Percentiles rank a stretch among this genome's conserved stretches.
These are phyloP conservation scores for Apiospora pterosperma DNA, from an alignment of 2,329 filamentous ascomycete species.

Conservation along the genomic window DNA sequence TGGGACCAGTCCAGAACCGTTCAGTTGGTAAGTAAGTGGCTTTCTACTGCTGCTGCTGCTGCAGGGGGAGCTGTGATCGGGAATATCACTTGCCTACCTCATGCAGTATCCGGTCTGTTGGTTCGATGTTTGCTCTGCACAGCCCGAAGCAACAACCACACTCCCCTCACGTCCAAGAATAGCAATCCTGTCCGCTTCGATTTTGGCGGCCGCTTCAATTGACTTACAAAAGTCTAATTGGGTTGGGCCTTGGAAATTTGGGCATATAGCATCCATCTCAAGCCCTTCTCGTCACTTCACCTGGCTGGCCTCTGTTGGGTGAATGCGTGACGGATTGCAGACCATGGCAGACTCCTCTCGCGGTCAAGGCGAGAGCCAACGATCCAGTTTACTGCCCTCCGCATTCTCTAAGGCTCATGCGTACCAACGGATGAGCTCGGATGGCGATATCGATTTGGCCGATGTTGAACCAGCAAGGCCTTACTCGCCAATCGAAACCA, in stretches of 20 bases:
- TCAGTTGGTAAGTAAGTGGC: not conserved
- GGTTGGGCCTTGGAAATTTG: not conserved
- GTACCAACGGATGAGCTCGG: slow-evolving; percentile 7
- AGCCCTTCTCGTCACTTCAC: not conserved
- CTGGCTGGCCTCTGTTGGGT: not conserved
- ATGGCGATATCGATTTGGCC: slow-evolving; percentile 4
- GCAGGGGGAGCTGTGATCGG: not conserved
- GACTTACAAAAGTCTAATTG: not conserved
- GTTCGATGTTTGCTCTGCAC: not conserved
- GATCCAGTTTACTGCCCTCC: not conserved
- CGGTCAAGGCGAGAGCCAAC: not conserved
- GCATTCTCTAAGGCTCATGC: not conserved
- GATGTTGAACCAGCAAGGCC: not conserved
- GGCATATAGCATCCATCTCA: not conserved
- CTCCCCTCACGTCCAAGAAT: not conserved
- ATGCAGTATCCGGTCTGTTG: not conserved
- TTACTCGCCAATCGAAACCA: not conserved
- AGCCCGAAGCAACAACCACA: not conserved
- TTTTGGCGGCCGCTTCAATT: not conserved
- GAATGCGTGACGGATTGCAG: not conserved
- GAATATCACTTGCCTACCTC: not conserved
- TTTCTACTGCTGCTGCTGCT: not conserved
- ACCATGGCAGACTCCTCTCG: not conserved
- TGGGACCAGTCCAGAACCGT: not conserved
- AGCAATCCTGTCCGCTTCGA: not conserved